Base-by-base conservation (phyloP, 495 filamentous ascomycete genomes). In the Glutinoglossum americanum region DNA sequence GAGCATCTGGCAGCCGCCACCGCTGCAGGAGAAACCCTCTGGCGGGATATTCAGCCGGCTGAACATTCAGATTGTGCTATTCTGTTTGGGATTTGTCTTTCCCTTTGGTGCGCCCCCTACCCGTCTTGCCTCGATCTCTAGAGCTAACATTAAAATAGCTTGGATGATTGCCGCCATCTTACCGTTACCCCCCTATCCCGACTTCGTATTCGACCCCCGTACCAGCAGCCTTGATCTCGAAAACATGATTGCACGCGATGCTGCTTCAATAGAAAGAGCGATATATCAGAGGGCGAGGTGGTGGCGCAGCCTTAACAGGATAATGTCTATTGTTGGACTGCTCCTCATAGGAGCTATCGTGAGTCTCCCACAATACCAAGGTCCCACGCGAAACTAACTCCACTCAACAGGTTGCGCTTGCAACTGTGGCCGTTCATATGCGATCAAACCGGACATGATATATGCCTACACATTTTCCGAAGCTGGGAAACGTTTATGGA, bases 261-360 rank as follows among this genome's bases (percentile, higher is more conserved):
- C 26, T 7, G 28, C 41, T n/a, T 62, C 64, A 28, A 63, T 79
- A 25, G 81, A 87, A 61, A 78, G 81, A 53, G 73, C 73, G 41
- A 75, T 77, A 54, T 87, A 85, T 65, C 76, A 85, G 63, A 95
- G 87, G 65, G 87, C 87, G 13, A 75, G 78, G 39, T 96, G 90
- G 89, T 97, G 92, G 92, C 77, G 92, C 59, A 84, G 79, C 59
- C 73, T 96, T 49, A 98, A 98, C 68, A 81, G 88, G 45, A 76
- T 81, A 64, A 89, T 98, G 87, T 80, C 81, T 55, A 69, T 85
- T 44, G 63, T 93, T 51, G 92, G 92, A 17, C 65, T 92, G 15
- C 70, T 84, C 57, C 78, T 98, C 33, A 77, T 95, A 57, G 79
- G 78, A 56, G 80, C 82, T 27, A 75, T 94, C 58, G 77, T 90